These are phyloP conservation scores for Penicillium egyptiacum DNA, from an alignment of 495 filamentous ascomycete genomes.

Conservation along the genomic window DNA sequence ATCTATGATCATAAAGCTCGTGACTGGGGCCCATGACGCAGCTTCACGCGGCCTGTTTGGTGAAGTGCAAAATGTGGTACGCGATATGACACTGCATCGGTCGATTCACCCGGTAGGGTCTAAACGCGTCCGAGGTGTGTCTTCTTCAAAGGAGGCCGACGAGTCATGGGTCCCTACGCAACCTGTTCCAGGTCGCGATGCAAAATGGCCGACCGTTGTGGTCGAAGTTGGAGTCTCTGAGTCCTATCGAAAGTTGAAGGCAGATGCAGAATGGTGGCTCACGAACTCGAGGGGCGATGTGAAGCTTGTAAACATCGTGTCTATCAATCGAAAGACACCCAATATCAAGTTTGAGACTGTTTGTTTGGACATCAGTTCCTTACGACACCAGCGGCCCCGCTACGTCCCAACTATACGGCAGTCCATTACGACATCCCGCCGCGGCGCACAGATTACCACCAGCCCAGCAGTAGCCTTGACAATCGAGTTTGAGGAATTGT, in stretches of 20 bases:
- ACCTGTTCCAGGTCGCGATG: not conserved
- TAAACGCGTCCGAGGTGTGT: too few relatives aligned
- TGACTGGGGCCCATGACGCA: too few relatives aligned
- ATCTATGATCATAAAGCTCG: too few relatives aligned
- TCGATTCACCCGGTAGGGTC: too few relatives aligned
- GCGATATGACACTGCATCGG: too few relatives aligned
- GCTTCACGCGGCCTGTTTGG: too few relatives aligned
- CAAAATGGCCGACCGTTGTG: constrained; percentile 1
- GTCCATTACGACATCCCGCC: too few relatives aligned
- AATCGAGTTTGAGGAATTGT: too few relatives aligned
- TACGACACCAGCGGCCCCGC: not conserved
- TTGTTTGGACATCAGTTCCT: not conserved
- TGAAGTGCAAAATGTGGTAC: too few relatives aligned
- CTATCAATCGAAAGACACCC: not conserved
- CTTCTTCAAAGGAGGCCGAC: constrained; percentile 1
- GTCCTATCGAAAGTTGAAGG: not conserved
- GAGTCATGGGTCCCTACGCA: not conserved
- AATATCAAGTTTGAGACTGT: not conserved
- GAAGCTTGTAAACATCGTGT: not conserved
- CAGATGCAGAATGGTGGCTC: constrained; percentile 6
- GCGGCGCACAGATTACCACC: too few relatives aligned
- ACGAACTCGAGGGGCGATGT: not conserved
- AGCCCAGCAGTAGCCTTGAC: not conserved
- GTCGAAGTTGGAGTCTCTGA: not conserved
- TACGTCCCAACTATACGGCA: not conserved